Conservation (phyloP, 1,284 basidiomycete genomes). For the Testicularia cyperi region DNA sequence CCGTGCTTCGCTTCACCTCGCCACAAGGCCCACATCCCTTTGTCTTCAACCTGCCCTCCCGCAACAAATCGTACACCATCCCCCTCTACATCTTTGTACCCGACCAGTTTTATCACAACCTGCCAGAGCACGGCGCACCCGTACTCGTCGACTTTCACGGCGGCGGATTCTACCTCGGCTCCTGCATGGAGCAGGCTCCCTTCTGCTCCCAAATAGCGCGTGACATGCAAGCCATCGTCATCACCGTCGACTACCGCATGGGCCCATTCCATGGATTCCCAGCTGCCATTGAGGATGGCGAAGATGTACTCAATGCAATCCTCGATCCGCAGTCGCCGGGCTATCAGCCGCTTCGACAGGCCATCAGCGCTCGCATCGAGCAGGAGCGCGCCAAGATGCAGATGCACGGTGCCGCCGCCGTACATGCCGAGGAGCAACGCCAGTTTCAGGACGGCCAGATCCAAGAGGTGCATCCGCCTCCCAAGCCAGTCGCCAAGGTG, state of each 20-base stretch:
- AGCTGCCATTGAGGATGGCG: constrained; percentile 40
- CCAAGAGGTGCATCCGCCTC: constrained; percentile 8
- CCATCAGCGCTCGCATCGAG: constrained; percentile 13
- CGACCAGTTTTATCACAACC: constrained; percentile 5
- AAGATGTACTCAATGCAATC: constrained; percentile 41
- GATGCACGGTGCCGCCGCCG: constrained; percentile 6
- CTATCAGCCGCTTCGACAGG: constrained; percentile 19
- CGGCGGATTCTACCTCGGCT: constrained; percentile 48
- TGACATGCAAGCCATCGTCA: constrained; percentile 23
- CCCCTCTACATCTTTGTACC: constrained; percentile 45
- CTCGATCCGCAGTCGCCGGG: constrained; percentile 23
- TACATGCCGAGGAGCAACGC: constrained; percentile 12
- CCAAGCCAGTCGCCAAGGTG: background rate
- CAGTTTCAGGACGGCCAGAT: constrained; percentile 22
- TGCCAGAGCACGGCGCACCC: constrained; percentile 14
- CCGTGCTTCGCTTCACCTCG: constrained; percentile 30
- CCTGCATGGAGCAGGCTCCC: constrained; percentile 42
- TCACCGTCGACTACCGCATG: constrained; percentile 53
- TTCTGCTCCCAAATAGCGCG: constrained; percentile 39
- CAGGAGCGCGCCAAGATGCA: constrained; percentile 15
- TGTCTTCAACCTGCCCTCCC: constrained; percentile 34
- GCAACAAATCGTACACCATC: constrained; percentile 25
- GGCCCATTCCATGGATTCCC: constrained; percentile 53
- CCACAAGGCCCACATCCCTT: constrained; percentile 40
- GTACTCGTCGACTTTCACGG: constrained; percentile 48